phyloP scores from a whole-genome alignment of 768 basidiomycete genomes.

The Psilocybe subaeruginosa region DNA sequence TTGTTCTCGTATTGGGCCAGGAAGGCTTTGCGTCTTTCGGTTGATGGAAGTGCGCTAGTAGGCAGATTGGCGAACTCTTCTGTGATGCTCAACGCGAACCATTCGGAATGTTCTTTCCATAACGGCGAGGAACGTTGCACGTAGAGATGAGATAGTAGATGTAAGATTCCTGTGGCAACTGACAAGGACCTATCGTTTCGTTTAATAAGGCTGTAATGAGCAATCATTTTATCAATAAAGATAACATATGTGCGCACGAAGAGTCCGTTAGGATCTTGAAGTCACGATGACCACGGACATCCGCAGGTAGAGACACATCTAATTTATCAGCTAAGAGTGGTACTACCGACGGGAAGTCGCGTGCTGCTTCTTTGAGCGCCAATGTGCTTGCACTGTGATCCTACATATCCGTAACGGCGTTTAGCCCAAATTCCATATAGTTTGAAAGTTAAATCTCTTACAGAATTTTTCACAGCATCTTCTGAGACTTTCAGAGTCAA shows the following conservation, averaged over 20 bases:
- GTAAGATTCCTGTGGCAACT: conserved; percentile 52
- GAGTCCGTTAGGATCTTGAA: conserved; percentile 74
- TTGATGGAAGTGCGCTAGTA: conserved; percentile 33
- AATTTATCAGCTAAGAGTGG: conserved; percentile 86
- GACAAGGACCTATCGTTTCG: conserved; percentile 35
- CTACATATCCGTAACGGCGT: conserved; percentile 29
- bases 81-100: conserved; percentile 69
- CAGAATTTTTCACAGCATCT: conserved; percentile 44
- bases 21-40: conserved; percentile 35
- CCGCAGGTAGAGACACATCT: conserved; percentile 63
- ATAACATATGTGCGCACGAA: conserved; percentile 42
- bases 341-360: conserved; percentile 79
- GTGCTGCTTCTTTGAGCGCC: conserved; percentile 74
- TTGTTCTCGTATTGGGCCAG: conserved; percentile 40
- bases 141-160: conserved; percentile 89
- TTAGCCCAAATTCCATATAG: not conserved
- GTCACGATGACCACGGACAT: conserved; percentile 60
- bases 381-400: conserved; percentile 61
- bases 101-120: conserved; percentile 80
- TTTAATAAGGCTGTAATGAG: not conserved
- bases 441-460: conserved; percentile 11
- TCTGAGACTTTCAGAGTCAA: conserved; percentile 63
- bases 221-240: not conserved
- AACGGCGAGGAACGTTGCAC: conserved; percentile 72
- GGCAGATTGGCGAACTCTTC: conserved; percentile 42